Evolutionary conservation across 768 basidiomycete genomes (phyloP), one percentile per base, ranked within the genome.

Genomic region (Pisolithus marmoratus): DNA sequence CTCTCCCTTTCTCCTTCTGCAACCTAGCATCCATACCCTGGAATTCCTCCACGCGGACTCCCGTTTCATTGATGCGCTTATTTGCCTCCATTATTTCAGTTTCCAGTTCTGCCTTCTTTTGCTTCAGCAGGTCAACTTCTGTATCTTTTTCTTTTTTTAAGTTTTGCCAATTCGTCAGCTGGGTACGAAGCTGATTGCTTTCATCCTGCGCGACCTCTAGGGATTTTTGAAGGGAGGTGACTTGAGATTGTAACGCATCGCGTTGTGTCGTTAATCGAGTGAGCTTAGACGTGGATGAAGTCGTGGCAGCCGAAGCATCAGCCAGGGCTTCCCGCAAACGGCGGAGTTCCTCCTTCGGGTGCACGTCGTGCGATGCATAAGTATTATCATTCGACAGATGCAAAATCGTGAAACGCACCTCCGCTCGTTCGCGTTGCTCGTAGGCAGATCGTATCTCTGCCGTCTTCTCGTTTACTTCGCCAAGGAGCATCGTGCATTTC

Each of bases 161-260:
- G 24, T 65, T 75, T 59, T 85, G 75, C 85, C 85, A 88, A 60
- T 83, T 80, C 38, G 79, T 78, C 8, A 90, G 69, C 58, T 90
- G 87, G 15, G 77, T 75, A 46, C 78, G 75, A 36, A 88, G 69
- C 38, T 84, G 77, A 5, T 68, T 66, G 45, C 76, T 78, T 9
- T 74, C 74, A 6, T 81, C 78, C 53, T 80, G 78, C 22, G 81
- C 73, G 38, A 87, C 84, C 38, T 80, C 77, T 49, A 82, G 77
- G 31, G 72, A 62, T 42, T 74, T 75, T 53, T 84, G 75, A 36
- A 87, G 72, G 27, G 84, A 83, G 0, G 72, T 67, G 38, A 75
- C 71, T 46, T 74, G 74, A 20, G 78, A 71, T 42, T 79, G 73
- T 19, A 81, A 71, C 34, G 78, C 77, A 24, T 88, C 83, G 36